Evolutionary conservation across 768 basidiomycete species (phyloP).

Genomic region (Trametes sanguinea): DNA sequence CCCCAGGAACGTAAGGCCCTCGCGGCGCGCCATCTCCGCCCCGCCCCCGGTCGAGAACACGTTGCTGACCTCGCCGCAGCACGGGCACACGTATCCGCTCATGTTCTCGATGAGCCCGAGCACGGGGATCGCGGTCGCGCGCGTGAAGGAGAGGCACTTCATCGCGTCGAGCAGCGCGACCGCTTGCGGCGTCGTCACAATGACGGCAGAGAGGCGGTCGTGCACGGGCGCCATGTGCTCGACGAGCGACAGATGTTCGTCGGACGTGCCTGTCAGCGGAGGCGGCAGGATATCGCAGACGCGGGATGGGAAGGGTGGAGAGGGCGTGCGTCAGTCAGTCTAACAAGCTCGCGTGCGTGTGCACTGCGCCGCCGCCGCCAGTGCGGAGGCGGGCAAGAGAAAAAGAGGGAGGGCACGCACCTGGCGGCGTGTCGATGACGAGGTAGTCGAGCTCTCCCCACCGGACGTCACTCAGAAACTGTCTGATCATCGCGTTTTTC

Average conservation of each 20-base stretch:
- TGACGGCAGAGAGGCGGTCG: constrained; percentile 74
- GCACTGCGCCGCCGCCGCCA: not conserved
- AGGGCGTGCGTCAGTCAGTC: constrained; percentile 23
- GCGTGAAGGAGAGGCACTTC: constrained; percentile 96
- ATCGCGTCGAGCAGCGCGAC: constrained; percentile 93
- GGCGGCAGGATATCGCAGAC: no score
- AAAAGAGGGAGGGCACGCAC: constrained; percentile 44
- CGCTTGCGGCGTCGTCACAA: constrained; percentile 97
- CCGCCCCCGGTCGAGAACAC: constrained; percentile 95
- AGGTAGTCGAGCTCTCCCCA: constrained; percentile 95
- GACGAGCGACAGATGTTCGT: constrained; percentile 94
- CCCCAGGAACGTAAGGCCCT: constrained; percentile 78
- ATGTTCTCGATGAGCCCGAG: constrained; percentile 97
- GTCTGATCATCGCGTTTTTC: constrained; percentile 97
- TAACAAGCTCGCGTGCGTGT: not conserved
- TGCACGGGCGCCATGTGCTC: constrained; percentile 90
- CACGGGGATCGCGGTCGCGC: constrained; percentile 81
- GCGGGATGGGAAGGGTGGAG: constrained; percentile 6
- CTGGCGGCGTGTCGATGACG: constrained; percentile 96
- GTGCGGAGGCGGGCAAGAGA: not conserved
- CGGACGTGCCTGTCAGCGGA: constrained; percentile 83
- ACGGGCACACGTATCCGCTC: constrained; percentile 97
- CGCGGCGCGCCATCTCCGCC: constrained; percentile 78
- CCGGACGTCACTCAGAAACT: constrained; percentile 91
- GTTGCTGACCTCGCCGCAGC: constrained; percentile 93